Conservation (phyloP, 1,284 basidiomycete species). For the Macrocystidia cucumis region DNA sequence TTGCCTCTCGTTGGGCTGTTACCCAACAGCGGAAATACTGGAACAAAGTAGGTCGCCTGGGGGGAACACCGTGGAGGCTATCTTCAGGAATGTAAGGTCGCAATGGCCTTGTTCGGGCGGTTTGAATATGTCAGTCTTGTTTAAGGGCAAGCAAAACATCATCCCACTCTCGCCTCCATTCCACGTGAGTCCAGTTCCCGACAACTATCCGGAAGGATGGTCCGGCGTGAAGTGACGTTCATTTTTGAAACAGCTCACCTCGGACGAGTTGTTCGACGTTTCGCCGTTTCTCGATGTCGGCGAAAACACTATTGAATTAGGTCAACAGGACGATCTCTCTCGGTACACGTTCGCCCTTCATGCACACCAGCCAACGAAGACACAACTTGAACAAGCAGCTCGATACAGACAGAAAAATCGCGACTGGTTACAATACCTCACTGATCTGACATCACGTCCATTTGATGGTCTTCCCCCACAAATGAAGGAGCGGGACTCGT, state of each 20-base stretch:
- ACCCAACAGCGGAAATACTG: conserved; percentile 16
- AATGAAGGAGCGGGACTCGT: no score
- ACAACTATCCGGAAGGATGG: background rate
- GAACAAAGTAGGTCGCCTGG: no score
- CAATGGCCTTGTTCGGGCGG: conserved; percentile 22
- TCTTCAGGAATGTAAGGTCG: conserved; percentile 14
- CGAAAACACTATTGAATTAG: conserved; percentile 25
- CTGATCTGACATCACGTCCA: no score
- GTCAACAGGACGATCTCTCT: conserved; percentile 24
- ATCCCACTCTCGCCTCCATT: conserved; percentile 28
- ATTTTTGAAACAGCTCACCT: conserved; percentile 21
- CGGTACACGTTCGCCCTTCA: conserved; percentile 28
- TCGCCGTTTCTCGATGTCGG: conserved; percentile 26
- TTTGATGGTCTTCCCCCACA: no score
- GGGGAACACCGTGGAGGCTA: no score
- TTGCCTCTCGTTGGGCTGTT: conserved; percentile 28
- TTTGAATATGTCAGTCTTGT: conserved; percentile 20
- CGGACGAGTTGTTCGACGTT: conserved; percentile 33
- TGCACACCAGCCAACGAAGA: conserved; percentile 28
- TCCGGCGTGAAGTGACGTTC: conserved; percentile 3
- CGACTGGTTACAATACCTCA: no score
- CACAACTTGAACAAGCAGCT: conserved; percentile 23
- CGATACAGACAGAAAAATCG: no score
- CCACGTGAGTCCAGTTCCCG: conserved; percentile 18
- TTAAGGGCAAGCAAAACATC: conserved; percentile 12